Percentiles rank a stretch among this genome's conserved stretches.
Conservation (phyloP, 2,329 filamentous ascomycete species). For the Escovopsis sp. region DNA sequence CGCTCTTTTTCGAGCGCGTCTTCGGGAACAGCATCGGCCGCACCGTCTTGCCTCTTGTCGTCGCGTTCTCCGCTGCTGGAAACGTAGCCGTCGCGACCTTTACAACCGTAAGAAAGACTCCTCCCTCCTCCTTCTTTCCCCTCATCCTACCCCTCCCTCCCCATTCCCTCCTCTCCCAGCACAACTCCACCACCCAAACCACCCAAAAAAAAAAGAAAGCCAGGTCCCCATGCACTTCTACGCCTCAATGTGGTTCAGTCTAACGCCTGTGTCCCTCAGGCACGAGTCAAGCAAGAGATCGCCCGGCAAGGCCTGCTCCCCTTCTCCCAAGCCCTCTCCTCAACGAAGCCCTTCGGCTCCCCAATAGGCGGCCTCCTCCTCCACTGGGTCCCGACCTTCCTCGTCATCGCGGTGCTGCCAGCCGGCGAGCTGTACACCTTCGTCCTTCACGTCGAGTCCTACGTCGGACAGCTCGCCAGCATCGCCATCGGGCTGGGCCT, state of each 20-base stretch:
- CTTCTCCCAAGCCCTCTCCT: slow-evolving; percentile 42
- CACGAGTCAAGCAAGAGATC: slow-evolving; percentile 57
- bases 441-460: slow-evolving; percentile 57
- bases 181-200: too few relatives aligned
- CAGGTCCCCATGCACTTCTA: too few relatives aligned
- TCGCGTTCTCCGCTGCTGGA: slow-evolving; percentile 51
- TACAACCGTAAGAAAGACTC: slow-evolving; percentile 34
- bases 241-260: too few relatives aligned
- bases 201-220: too few relatives aligned
- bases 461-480: slow-evolving; percentile 45
- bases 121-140: background rate
- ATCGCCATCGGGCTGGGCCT: slow-evolving; percentile 43
- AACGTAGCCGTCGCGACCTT: slow-evolving; percentile 64
- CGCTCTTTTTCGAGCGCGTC: slow-evolving; percentile 48
- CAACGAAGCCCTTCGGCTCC: slow-evolving; percentile 49
- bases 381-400: slow-evolving; percentile 50
- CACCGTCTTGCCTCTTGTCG: slow-evolving; percentile 43
- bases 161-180: too few relatives aligned
- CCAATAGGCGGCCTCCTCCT: slow-evolving; percentile 53
- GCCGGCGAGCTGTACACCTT: slow-evolving; percentile 55
- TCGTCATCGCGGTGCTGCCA: slow-evolving; percentile 51
- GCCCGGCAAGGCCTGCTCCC: slow-evolving; percentile 57
- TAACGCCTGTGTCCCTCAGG: slow-evolving; percentile 25
- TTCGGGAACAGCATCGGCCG: slow-evolving; percentile 45
- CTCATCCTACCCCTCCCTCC: too few relatives aligned